Evolutionary conservation across 2,329 filamentous ascomycete species (phyloP), one percentile per base, ranked within the genome.

Genomic region (Endoconidiophora laricicola): DNA sequence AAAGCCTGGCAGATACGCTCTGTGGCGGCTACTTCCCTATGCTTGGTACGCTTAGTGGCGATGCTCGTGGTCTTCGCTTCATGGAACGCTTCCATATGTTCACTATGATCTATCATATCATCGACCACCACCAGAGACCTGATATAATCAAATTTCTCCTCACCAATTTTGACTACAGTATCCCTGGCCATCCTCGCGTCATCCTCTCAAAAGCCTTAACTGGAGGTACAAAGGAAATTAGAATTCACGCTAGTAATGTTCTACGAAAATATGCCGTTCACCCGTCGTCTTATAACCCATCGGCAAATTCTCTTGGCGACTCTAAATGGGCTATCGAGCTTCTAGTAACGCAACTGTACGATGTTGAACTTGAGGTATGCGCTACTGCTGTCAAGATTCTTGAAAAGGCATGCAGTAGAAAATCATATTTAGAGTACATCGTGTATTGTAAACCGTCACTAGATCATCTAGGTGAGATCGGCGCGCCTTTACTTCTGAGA

Each of bases 21-120:
- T 91, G 86, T 54, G 81, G 84, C 14, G 93, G 93, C 9, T 98
- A 98, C 63, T 94, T 98, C 62, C 78, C 87, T 12, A 86, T 98
- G 70, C 69, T 98, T 2, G 93, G 91, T 6, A 80, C 86, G 9
- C 66, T 98, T 52, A 96, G 83, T 58, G 81, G 81, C 48, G 86
- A 94, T 58, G 68, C 75, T 0, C 85, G 82, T 57, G 91, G 91
- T 0, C 72, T 96, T 22, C 79, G 83, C 54, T 90, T 98, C 67
- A 76, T 98, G 60, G 90, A 96, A 62, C 74, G 86, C 58, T 96
- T 91, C 90, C 86, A 87, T 58, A 93, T 98, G 73, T 88, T 95
- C 66, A 96, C 96, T 64, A 98, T 98, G 86, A 93, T 96, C 72
- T 98, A 98, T 62, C 91, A 96, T 64, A 94, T 98, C 54, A 76